Conservation (phyloP, 2,329 filamentous ascomycete genomes). For the Coniosporium tulheliwenetii region DNA sequence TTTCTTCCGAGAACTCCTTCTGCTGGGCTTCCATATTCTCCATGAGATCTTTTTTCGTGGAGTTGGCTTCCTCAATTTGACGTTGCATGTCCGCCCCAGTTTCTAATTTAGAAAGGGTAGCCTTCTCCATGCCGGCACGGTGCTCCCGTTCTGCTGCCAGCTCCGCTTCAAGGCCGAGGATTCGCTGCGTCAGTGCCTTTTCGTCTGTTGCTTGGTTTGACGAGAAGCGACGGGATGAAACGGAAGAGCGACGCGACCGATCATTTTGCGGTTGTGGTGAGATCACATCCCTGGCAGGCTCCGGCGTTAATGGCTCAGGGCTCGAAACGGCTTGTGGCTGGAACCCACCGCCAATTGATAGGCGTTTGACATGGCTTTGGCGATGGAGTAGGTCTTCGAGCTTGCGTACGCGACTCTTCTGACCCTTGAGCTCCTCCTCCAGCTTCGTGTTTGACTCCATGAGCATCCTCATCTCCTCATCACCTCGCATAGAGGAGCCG, state of each 20-base stretch:
- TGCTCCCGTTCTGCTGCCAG: conserved; percentile 58
- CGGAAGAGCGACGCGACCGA: conserved; percentile 41
- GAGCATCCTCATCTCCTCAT: conserved; percentile 54
- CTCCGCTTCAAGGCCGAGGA: conserved; percentile 61
- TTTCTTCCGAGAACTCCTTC: conserved; percentile 72
- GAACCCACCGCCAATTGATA: conserved; percentile 32
- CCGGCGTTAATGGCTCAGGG: conserved; percentile 19
- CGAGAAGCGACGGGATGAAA: conserved; percentile 45
- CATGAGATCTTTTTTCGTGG: conserved; percentile 85
- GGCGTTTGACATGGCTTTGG: conserved; percentile 45
- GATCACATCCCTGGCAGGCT: conserved; percentile 14
- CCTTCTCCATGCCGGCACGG: conserved; percentile 50
- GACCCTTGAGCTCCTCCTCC: conserved; percentile 54
- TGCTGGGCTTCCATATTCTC: conserved; percentile 89
- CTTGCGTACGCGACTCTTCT: conserved; percentile 82
- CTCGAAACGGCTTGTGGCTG: conserved; percentile 17
- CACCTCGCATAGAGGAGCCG: conserved; percentile 72
- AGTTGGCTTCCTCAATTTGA: conserved; percentile 71
- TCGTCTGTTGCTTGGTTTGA: conserved; percentile 47
- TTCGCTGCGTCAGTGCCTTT: conserved; percentile 42
- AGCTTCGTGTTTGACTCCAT: conserved; percentile 40
- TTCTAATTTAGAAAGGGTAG: conserved; percentile 40
- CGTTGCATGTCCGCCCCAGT: conserved; percentile 43
- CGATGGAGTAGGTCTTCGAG: conserved; percentile 86
- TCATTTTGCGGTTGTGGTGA: conserved; percentile 23